A percentile compares a stretch with the other conserved stretches of the same genome.
phyloP scores from a whole-genome alignment of 2,329 filamentous ascomycete genomes.

The Knoxdaviesia capensis region DNA sequence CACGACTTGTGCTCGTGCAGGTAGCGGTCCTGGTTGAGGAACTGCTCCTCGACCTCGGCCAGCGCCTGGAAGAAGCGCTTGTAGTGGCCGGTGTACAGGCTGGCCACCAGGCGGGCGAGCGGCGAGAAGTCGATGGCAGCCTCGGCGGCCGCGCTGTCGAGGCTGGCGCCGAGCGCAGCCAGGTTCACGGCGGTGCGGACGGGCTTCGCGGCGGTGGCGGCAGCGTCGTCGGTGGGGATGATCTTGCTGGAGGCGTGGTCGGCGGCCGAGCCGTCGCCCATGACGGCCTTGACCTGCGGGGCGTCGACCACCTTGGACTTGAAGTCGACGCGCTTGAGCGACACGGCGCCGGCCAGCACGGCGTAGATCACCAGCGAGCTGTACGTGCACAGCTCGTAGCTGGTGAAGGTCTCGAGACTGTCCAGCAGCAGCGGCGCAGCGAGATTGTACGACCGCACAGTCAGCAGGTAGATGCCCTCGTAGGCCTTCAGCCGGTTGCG shows the following conservation, averaged over 20 bases:
- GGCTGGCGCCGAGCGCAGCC: slow-evolving; percentile 49
- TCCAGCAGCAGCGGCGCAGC: slow-evolving; percentile 88
- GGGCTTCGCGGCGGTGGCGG: slow-evolving; percentile 29
- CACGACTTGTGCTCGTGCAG: slow-evolving; percentile 88
- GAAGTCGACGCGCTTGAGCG: slow-evolving; percentile 92
- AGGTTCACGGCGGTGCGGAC: slow-evolving; percentile 58
- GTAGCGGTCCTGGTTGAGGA: slow-evolving; percentile 86
- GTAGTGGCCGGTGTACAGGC: slow-evolving; percentile 86
- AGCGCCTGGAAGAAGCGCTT: slow-evolving; percentile 82
- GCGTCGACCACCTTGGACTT: slow-evolving; percentile 98
- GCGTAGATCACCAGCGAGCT: slow-evolving; percentile 88
- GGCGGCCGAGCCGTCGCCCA: slow-evolving; percentile 65
- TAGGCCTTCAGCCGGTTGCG: slow-evolving; percentile 98
- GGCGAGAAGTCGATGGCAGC: slow-evolving; percentile 74
- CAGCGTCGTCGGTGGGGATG: slow-evolving; percentile 52
- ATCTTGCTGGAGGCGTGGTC: slow-evolving; percentile 43
- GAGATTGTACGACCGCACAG: slow-evolving; percentile 72
- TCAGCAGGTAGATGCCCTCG: slow-evolving; percentile 83
- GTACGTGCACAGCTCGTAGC: slow-evolving; percentile 95
- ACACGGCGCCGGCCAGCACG: slow-evolving; percentile 82
- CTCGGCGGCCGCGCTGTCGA: slow-evolving; percentile 59
- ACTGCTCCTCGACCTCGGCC: slow-evolving; percentile 77
- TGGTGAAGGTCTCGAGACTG: slow-evolving; percentile 94
- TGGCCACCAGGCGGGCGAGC: slow-evolving; percentile 71
- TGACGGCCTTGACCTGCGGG: slow-evolving; percentile 91